Base-by-base conservation (phyloP, 192 early-diverging fungal species). In the Coemansia reversa region DNA sequence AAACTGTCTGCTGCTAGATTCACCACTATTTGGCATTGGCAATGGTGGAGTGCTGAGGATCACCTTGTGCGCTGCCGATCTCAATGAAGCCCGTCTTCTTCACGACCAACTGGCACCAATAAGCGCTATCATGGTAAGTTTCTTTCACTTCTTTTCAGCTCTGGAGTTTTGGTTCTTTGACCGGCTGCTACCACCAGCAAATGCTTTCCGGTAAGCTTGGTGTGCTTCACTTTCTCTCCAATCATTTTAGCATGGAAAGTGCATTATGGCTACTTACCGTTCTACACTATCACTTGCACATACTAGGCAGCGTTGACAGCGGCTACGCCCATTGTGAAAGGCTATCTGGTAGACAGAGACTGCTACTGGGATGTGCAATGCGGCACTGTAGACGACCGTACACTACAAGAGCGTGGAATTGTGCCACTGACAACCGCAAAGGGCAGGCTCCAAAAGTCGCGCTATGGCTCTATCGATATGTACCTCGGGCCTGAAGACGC, bases 351-450 rank as follows among this genome's bases (percentile, higher is more conserved):
- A 7, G 93, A 96, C 75, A 91, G 96, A 0, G 97, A 99, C 74
- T 92, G 92, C 79, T 87, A 96, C 77, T 99, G 97, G 97, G 92
- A 97, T 69, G 93, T 97, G 24, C 97, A 96, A 74, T 87, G 93
- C 58, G 86, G 85, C 29, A 85, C 86, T 42, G 94, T 97, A 5
- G 97, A 99, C 69, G 95, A 97, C 74, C 86, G 97, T 54, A 95
- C 94, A 8, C 76, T 79, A 14, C 90, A 94, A 65, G 97, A 99
- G 75, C 91, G 94, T 18, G 94, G 93, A 7, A 62, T 82, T 14
- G 74, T 90, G 86, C 92, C 93, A 30, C 70, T 95, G 56, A 85
- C 89, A 30, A 75, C 89, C 4, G 84, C 83, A 52, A 84, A 86
- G 50, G 94, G 88, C 70, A 85, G 83, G 11, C 94, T 98, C 51